These are phyloP conservation scores for Capsicum pubescens DNA, from an alignment of 257 asterid species.

Conservation along the genomic window DNA sequence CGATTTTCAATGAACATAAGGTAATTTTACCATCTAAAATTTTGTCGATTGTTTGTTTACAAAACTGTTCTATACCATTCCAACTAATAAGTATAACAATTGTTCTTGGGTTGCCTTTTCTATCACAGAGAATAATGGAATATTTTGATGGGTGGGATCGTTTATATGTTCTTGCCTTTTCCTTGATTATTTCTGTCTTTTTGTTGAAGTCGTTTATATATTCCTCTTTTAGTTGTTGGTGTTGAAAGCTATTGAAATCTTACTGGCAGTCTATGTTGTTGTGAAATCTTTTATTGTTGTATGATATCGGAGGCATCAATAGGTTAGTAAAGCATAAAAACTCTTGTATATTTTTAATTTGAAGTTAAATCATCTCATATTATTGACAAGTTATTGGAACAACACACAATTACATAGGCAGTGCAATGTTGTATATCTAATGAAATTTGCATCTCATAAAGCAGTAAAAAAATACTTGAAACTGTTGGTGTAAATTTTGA, in stretches of 20 bases:
- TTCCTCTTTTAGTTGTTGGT: background rate
- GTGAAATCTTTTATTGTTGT: constrained; percentile 12
- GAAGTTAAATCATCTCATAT: background rate
- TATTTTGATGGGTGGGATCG: no score
- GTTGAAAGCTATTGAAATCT: constrained; percentile 21
- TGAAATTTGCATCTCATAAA: background rate
- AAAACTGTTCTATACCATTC: background rate
- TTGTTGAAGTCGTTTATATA: background rate
- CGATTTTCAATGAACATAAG: constrained; percentile 71
- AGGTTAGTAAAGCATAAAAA: background rate
- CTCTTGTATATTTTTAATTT: background rate
- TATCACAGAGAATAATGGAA: constrained; percentile 44
- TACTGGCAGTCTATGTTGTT: constrained; percentile 18
- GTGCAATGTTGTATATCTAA: background rate
- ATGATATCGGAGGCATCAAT: constrained; percentile 9
- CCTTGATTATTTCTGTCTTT: background rate
- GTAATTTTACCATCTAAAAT: constrained; percentile 41
- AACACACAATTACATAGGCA: background rate
- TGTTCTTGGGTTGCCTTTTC: background rate
- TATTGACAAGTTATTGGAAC: background rate
- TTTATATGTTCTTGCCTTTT: no score
- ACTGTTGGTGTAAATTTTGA: background rate
- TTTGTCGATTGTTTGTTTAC: background rate
- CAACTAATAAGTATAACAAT: background rate
- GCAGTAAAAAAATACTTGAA: no score